phyloP scores from a whole-genome alignment of 83 land plant species.

The Diphasiastrum complanatum region DNA sequence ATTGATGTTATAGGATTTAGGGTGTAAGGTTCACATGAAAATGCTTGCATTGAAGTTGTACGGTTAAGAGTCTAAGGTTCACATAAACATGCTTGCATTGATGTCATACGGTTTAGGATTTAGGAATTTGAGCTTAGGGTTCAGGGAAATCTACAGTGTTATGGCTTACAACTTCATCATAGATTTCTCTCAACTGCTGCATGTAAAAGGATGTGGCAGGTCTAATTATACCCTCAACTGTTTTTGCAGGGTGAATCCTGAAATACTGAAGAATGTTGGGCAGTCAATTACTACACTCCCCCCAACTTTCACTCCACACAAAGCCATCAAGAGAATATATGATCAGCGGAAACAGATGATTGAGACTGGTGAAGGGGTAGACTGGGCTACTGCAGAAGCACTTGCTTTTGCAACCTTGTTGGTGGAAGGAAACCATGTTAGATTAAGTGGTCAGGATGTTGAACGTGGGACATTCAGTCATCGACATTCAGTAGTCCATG shows the following conservation, averaged over 20 bases:
- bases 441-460: slow-evolving; percentile 35
- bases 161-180: too few relatives aligned
- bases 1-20: not conserved
- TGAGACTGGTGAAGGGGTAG: slow-evolving; percentile 24
- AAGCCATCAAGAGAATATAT: slow-evolving; percentile 70
- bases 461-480: slow-evolving; percentile 38
- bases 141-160: too few relatives aligned
- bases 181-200: not conserved
- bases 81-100: too few relatives aligned
- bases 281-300: slow-evolving; percentile 75
- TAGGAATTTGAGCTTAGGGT: too few relatives aligned
- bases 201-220: too few relatives aligned
- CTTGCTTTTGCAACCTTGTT: slow-evolving; percentile 29
- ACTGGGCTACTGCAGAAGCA: slow-evolving; percentile 31
- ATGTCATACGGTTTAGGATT: too few relatives aligned
- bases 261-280: slow-evolving; percentile 82
- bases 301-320: slow-evolving; percentile 68
- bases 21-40: not conserved
- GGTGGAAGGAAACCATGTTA: slow-evolving; percentile 32
- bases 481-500: slow-evolving; percentile 32
- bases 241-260: slow-evolving; percentile 80
- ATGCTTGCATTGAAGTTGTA: too few relatives aligned
- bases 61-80: too few relatives aligned
- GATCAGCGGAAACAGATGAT: slow-evolving; percentile 51
- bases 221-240: not conserved